These are phyloP conservation scores for Prunus persica DNA, from an alignment of 306 rosid species.

Conservation along the genomic window DNA sequence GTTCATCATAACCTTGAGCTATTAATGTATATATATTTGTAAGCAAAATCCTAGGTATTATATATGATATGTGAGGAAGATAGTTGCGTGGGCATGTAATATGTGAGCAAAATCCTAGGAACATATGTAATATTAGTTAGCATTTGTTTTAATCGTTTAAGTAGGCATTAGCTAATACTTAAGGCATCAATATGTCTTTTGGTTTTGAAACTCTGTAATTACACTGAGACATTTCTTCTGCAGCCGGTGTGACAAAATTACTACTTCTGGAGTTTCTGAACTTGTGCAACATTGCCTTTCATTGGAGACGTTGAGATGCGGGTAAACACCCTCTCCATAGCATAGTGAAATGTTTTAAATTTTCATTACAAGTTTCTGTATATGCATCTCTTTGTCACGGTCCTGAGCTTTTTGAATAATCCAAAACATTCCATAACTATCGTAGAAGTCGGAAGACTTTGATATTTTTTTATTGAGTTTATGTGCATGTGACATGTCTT, in stretches of 20 bases:
- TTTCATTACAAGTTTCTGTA: neutral
- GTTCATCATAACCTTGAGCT: neutral
- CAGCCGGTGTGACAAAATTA: conserved; percentile 72
- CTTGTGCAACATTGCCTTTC: conserved; percentile 65
- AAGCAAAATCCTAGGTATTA: neutral
- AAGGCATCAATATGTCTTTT: conserved; percentile 20
- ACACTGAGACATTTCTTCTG: conserved; percentile 41
- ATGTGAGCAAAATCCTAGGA: neutral
- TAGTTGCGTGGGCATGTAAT: too few species aligned
- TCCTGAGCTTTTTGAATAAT: neutral
- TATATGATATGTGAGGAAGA: too few species aligned
- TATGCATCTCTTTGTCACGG: neutral
- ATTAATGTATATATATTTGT: neutral
- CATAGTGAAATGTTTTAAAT: neutral
- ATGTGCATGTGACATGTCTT: neutral
- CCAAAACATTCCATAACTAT: neutral
- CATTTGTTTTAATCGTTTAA: neutral
- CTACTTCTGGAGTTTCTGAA: conserved; percentile 64
- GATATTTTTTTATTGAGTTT: neutral
- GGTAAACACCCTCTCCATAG: conserved; percentile 42
- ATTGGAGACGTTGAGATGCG: conserved; percentile 87
- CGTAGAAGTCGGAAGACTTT: neutral
- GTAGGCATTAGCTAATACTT: neutral
- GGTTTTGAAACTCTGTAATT: conserved; percentile 37
- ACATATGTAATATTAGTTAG: neutral